Evolutionary conservation across 805 yeast genomes (phyloP).

Genomic region (Candida endomychidarum): DNA sequence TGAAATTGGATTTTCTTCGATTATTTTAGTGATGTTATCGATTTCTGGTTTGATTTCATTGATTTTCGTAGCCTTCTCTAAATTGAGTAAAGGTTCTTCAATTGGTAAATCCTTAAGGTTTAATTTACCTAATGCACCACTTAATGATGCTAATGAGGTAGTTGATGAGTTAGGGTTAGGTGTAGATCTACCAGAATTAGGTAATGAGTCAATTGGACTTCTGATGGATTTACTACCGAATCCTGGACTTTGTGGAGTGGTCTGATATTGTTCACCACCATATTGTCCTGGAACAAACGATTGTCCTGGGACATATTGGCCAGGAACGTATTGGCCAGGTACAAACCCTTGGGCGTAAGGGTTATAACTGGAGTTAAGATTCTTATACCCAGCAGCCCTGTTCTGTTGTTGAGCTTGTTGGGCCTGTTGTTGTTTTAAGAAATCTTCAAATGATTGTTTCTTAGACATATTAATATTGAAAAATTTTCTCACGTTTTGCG

Average conservation of each 20-base stretch:
- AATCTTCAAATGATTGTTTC: conserved; percentile 51
- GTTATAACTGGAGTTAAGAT: conserved; percentile 13
- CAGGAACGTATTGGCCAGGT: conserved; percentile 10
- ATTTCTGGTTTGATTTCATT: conserved; percentile 58
- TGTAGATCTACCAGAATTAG: conserved; percentile 38
- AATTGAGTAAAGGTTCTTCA: conserved; percentile 51
- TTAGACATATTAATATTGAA: conserved; percentile 9
- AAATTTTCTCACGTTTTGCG: conserved; percentile 7
- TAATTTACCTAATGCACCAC: conserved; percentile 63
- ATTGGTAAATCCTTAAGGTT: conserved; percentile 63
- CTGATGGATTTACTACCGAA: conserved; percentile 2
- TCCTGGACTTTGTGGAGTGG: too few relatives aligned
- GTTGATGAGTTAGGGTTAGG: conserved; percentile 51
- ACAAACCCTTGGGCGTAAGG: conserved; percentile 18
- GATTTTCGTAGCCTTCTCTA: conserved; percentile 52
- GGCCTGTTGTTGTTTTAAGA: conserved; percentile 45
- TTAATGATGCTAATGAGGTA: conserved; percentile 70
- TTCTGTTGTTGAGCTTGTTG: conserved; percentile 29
- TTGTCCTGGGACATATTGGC: conserved; percentile 1
- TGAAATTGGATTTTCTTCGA: conserved; percentile 44
- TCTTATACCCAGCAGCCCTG: conserved; percentile 29
- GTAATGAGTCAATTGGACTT: conserved; percentile 27
- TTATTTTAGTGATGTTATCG: conserved; percentile 49
- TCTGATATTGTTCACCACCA: too few relatives aligned
- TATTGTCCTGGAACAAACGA: not conserved